Evolutionary conservation across 306 rosid species (phyloP).

Genomic region (Gastrolobium bilobum): DNA sequence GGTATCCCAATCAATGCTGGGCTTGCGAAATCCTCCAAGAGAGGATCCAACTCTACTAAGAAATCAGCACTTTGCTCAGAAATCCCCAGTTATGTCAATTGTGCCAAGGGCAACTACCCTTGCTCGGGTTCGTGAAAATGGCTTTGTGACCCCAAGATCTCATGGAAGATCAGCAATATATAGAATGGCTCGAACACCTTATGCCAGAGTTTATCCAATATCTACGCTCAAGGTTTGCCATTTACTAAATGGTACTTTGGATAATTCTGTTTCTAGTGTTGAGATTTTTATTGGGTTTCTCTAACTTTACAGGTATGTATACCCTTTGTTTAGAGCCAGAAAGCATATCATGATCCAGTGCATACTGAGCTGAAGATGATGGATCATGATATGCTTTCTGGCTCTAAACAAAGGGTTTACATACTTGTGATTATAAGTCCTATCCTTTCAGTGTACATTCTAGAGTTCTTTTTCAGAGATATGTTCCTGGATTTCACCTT

Average conservation of each 20-base stretch:
- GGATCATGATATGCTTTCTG: constrained; percentile 63
- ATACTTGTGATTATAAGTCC: no score
- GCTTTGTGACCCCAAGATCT: constrained; percentile 79
- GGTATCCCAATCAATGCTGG: constrained; percentile 67
- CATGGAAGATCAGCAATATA: constrained; percentile 87
- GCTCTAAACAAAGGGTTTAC: constrained; percentile 74
- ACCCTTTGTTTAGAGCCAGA: no score
- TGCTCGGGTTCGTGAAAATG: constrained; percentile 65
- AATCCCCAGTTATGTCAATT: constrained; percentile 58
- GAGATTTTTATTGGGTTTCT: constrained; percentile 37
- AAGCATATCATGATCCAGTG: no score
- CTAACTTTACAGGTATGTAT: constrained; percentile 64
- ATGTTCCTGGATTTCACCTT: no score
- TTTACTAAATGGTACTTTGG: constrained; percentile 43
- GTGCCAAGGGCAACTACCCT: no score
- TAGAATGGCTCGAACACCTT: constrained; percentile 82
- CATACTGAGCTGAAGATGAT: no score
- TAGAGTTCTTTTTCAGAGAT: no score
- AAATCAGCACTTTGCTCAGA: constrained; percentile 51
- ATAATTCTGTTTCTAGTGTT: constrained; percentile 1
- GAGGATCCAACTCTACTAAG: constrained; percentile 54
- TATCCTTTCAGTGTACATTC: no score
- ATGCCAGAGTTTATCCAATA: no score
- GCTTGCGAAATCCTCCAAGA: constrained; percentile 47
- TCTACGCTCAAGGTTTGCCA: no score